Evolutionary conservation across 2,329 filamentous ascomycete genomes (phyloP), one percentile per base, ranked within the genome.

Genomic region (Pseudocercospora eumusae): DNA sequence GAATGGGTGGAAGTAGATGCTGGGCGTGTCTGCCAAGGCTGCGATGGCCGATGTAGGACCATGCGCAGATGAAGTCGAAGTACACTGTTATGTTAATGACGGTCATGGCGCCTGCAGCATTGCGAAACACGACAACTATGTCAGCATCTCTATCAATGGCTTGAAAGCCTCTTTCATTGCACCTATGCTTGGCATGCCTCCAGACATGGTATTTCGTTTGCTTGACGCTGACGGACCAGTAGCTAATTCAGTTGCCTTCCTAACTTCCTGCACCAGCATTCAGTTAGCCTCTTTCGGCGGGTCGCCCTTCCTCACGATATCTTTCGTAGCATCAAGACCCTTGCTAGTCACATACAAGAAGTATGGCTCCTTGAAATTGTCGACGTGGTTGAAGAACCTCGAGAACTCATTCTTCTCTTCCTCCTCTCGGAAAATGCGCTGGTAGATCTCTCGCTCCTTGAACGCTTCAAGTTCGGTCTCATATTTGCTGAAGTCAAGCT

Each of bases 371-470:
- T 74, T 78, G 71, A 80, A 82, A 64, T 81, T 80, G 61, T 83
- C 81, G 8, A 82, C 72, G 60, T 82, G 80, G 8, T 79, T 78
- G 71, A 81, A 83, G 71, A 83, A 82, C 4, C 77, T 73, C 52
- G 65, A 64, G 62, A 69, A 85, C 90, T 85, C 82, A 93, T 92
- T 66, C 91, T 88, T 75, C 88, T 86, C 77, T 59, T 95, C 91
- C 76, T 98, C 95, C 57, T 96, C 89, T 25, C 89, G 84, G 76
- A 96, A 98, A 68, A 98, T 96, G 23, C 91, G 84, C 71, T 90
- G 86, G 75, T 99, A 99, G 64, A 99, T 98, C 75, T 96, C 87
- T 68, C 87, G 80, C 74, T 96, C 87, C 80, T 98, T 98, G 79
- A 99, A 99, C 63, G 88, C 89, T 66, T 89, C 83, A 69, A 99